Evolutionary conservation across 495 filamentous ascomycete species (phyloP).

Genomic region (Pseudoneurospora amorphoporcata): DNA sequence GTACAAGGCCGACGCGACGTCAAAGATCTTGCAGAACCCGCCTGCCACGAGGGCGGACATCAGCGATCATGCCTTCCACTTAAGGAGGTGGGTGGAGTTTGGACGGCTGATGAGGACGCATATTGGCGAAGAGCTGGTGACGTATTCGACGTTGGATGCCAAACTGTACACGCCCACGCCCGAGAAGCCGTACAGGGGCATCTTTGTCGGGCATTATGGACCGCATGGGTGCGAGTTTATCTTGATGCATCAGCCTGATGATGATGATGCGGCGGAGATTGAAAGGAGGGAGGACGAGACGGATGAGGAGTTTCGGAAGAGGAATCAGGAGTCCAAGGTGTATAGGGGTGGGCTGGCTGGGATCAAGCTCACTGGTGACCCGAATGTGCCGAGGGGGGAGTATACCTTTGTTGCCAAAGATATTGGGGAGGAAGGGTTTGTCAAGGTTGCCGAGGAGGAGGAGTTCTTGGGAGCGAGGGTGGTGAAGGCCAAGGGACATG

Average conservation of each 20-base stretch:
- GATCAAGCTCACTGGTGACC: slow-evolving; percentile 85
- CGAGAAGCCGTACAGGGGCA: slow-evolving; percentile 73
- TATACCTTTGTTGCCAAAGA: slow-evolving; percentile 70
- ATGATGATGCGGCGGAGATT: slow-evolving; percentile 17
- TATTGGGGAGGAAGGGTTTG: slow-evolving; percentile 50
- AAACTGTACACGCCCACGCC: slow-evolving; percentile 63
- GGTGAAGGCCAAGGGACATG: slow-evolving; percentile 66
- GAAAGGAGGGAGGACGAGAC: slow-evolving; percentile 24
- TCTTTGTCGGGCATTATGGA: slow-evolving; percentile 88
- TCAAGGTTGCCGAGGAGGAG: slow-evolving; percentile 38
- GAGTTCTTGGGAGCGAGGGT: slow-evolving; percentile 65
- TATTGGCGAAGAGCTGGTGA: slow-evolving; percentile 57
- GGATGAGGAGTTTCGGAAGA: slow-evolving; percentile 25
- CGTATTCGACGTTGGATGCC: slow-evolving; percentile 65
- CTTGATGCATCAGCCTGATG: slow-evolving; percentile 61
- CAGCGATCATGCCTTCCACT: slow-evolving; percentile 56
- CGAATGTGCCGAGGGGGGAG: slow-evolving; percentile 79
- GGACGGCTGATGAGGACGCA: slow-evolving; percentile 18
- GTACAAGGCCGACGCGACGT: slow-evolving; percentile 8
- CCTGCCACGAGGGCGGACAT: slow-evolving; percentile 38
- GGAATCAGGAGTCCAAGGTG: slow-evolving; percentile 25
- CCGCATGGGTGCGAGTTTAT: slow-evolving; percentile 85
- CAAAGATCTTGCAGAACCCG: slow-evolving; percentile 18
- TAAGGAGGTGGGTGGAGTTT: slow-evolving; percentile 59
- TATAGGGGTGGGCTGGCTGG: slow-evolving; percentile 59